These are phyloP conservation scores for Neofusicoccum laricinum DNA, from an alignment of 2,329 filamentous ascomycete genomes.

Conservation along the genomic window DNA sequence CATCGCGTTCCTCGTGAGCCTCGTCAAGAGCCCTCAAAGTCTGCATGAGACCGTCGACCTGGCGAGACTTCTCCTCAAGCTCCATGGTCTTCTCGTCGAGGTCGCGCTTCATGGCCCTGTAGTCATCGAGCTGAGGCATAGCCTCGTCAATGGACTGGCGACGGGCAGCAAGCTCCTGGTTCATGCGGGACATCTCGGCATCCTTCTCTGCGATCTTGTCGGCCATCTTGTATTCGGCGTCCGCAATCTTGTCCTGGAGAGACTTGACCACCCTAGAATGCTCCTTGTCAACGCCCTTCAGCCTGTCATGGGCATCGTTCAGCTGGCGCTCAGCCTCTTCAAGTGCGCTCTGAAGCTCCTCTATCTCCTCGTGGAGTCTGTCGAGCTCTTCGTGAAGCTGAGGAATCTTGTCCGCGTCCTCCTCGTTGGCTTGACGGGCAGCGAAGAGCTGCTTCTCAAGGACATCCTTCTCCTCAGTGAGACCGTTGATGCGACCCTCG, in stretches of 20 bases:
- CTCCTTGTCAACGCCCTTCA: slow-evolving; percentile 8
- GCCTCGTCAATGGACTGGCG: slow-evolving; percentile 15
- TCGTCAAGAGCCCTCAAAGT: slow-evolving; percentile 10
- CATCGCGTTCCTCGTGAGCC: slow-evolving; percentile 14
- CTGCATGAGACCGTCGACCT: slow-evolving; percentile 17
- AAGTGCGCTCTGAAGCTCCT: slow-evolving; percentile 11
- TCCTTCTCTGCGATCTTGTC: slow-evolving; percentile 15
- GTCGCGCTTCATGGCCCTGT: slow-evolving; percentile 10
- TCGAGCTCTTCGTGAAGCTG: slow-evolving; percentile 12
- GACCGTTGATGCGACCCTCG: slow-evolving; percentile 10
- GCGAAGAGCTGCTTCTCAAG: slow-evolving; percentile 16
- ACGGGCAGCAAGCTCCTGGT: slow-evolving; percentile 14
- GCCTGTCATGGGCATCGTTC: slow-evolving; percentile 3
- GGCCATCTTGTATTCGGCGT: slow-evolving; percentile 12
- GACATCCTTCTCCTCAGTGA: slow-evolving; percentile 13
- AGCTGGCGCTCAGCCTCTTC: slow-evolving; percentile 8
- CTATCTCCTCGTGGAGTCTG: slow-evolving; percentile 13
- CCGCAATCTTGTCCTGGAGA: slow-evolving; percentile 13
- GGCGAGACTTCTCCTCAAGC: slow-evolving; percentile 15
- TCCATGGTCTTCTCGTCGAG: slow-evolving; percentile 15
- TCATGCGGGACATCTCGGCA: slow-evolving; percentile 16
- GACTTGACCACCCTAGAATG: slow-evolving; percentile 14
- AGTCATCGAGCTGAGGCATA: slow-evolving; percentile 14
- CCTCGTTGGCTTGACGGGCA: slow-evolving; percentile 9
- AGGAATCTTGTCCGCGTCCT: slow-evolving; percentile 9